Conservation (phyloP, 2,329 filamentous ascomycete species). For the Paecilomyces formosus region DNA sequence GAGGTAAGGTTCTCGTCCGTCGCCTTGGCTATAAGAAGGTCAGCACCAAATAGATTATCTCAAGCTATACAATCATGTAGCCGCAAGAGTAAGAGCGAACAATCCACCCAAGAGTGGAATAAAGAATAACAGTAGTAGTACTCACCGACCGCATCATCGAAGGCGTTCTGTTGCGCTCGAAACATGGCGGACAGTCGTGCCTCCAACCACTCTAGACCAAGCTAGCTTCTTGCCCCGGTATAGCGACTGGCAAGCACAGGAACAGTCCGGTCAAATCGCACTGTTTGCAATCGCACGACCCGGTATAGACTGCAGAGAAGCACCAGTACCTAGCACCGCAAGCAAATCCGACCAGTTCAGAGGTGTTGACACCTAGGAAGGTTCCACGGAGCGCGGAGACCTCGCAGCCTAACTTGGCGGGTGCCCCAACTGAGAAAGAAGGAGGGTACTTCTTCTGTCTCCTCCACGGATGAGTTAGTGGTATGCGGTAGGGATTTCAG, state of each 20-base stretch:
- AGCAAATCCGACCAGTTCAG: background rate
- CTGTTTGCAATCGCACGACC: background rate
- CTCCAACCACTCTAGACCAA: slow-evolving; percentile 6
- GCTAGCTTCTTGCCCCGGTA: background rate
- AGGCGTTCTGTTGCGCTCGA: slow-evolving; percentile 58
- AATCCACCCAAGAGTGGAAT: background rate
- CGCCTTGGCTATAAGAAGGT: slow-evolving; percentile 56
- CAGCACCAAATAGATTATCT: slow-evolving; percentile 10
- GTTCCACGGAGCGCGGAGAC: background rate
- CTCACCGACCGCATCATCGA: slow-evolving; percentile 63
- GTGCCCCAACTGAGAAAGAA: background rate
- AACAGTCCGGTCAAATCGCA: background rate
- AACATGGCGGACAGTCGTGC: slow-evolving; percentile 39
- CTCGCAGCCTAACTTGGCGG: background rate
- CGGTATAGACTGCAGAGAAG: too few relatives aligned
- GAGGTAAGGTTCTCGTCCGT: slow-evolving; percentile 97
- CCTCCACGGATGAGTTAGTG: background rate
- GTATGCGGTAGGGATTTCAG: background rate
- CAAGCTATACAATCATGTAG: background rate
- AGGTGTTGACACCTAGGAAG: background rate
- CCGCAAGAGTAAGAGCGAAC: background rate
- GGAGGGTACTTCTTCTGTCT: background rate
- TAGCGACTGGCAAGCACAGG: background rate
- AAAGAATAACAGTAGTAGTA: slow-evolving; percentile 7
- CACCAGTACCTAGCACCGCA: background rate